Conservation (phyloP, 768 basidiomycete genomes). For the Leccinum fibrillosum region DNA sequence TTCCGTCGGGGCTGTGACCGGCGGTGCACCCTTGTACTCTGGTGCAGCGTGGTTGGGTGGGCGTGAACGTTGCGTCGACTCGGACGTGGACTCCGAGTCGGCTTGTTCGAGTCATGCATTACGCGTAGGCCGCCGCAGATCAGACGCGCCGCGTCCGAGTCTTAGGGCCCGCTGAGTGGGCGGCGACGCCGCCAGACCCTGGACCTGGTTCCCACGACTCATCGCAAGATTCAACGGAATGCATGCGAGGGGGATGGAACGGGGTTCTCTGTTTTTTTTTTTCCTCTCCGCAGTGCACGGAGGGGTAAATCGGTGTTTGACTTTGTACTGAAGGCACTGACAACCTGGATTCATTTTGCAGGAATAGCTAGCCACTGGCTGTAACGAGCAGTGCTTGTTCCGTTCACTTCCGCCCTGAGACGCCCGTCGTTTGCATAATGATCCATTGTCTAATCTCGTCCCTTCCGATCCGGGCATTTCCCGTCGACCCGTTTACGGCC, state of each 20-base stretch:
- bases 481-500: slow-evolving; percentile 24
- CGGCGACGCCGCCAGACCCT: background rate
- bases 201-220: background rate
- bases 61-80: no score
- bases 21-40: slow-evolving; percentile 14
- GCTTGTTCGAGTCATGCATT: background rate
- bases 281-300: slow-evolving; percentile 22
- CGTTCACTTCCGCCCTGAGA: slow-evolving; percentile 19
- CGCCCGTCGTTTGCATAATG: slow-evolving; percentile 18
- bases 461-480: slow-evolving; percentile 14
- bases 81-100: background rate
- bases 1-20: slow-evolving; percentile 15
- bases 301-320: slow-evolving; percentile 11
- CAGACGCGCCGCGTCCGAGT: background rate
- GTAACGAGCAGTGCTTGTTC: slow-evolving; percentile 18
- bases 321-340: slow-evolving; percentile 21
- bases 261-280: background rate
- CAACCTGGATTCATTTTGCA: slow-evolving; percentile 21
- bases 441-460: slow-evolving; percentile 20
- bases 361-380: slow-evolving; percentile 20
- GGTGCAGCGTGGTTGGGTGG: background rate
- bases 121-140: background rate
- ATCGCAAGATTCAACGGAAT: background rate
- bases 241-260: background rate
- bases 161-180: background rate